phyloP scores from a whole-genome alignment of 306 rosid species.

The Oemleria cerasiformis region DNA sequence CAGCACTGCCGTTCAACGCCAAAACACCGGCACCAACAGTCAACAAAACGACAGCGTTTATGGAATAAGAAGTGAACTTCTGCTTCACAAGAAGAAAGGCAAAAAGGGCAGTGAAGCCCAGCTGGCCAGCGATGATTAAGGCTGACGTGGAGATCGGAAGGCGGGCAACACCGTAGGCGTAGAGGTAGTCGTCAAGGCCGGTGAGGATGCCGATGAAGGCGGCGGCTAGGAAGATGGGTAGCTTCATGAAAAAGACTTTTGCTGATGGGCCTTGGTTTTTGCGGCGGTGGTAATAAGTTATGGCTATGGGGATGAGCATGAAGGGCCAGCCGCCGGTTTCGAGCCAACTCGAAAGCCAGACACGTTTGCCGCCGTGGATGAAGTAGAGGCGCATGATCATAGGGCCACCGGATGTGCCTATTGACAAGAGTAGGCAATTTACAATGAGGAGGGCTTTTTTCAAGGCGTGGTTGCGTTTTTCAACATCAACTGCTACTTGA shows the following conservation, averaged over 20 bases:
- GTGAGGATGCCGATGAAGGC: too few relatives aligned
- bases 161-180: conserved; percentile 58
- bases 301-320: conserved; percentile 41
- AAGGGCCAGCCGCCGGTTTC: conserved; percentile 67
- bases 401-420: conserved; percentile 67
- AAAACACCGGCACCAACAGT: conserved; percentile 58
- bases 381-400: conserved; percentile 67
- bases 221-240: too few relatives aligned
- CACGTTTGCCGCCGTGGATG: conserved; percentile 63
- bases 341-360: conserved; percentile 59
- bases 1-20: conserved; percentile 54
- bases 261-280: neutral
- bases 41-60: conserved; percentile 62
- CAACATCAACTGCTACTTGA: too few relatives aligned
- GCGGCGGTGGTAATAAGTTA: conserved; percentile 43
- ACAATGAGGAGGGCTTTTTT: conserved; percentile 35
- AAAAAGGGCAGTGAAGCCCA: conserved; percentile 67
- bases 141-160: conserved; percentile 66
- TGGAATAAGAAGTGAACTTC: conserved; percentile 50
- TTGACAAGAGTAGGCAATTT: conserved; percentile 31
- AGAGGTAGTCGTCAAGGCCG: conserved; percentile 41
- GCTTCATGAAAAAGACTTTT: conserved; percentile 36
- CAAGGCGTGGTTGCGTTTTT: neutral
- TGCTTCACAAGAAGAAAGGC: conserved; percentile 52
- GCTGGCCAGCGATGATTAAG: conserved; percentile 52